Evolutionary conservation across 371 early-diverging fungal species (phyloP).

Genomic region (Dichotomocladium elegans): DNA sequence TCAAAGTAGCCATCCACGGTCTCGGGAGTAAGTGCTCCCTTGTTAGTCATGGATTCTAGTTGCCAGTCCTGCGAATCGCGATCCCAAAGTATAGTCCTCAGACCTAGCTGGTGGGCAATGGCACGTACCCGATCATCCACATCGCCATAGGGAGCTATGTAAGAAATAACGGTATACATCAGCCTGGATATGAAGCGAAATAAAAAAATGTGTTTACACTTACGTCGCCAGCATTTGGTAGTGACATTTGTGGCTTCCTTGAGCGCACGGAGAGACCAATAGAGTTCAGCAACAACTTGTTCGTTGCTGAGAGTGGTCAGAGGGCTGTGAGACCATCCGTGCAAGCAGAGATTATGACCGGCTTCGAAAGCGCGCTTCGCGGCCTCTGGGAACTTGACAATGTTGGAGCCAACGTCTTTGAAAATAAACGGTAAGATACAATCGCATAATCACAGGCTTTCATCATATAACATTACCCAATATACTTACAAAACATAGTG

Average conservation of each 20-base stretch:
- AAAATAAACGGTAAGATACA: not conserved
- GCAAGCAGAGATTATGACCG: constrained; percentile 42
- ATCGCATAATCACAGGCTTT: not conserved
- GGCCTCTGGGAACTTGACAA: constrained; percentile 32
- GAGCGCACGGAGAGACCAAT: constrained; percentile 41
- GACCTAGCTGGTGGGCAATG: constrained; percentile 35
- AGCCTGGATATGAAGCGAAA: not conserved
- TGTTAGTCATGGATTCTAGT: constrained; percentile 9
- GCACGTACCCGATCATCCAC: constrained; percentile 47
- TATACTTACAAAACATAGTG: constrained; percentile 35
- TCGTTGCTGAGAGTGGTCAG: constrained; percentile 47
- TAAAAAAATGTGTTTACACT: not conserved
- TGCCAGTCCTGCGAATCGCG: constrained; percentile 33
- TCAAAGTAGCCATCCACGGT: constrained; percentile 35
- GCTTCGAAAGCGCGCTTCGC: constrained; percentile 31
- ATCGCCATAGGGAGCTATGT: constrained; percentile 35
- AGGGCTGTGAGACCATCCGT: constrained; percentile 31
- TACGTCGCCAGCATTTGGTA: constrained; percentile 46
- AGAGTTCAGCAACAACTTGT: constrained; percentile 49
- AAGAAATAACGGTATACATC: not conserved
- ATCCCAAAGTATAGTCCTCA: constrained; percentile 32
- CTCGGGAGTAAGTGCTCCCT: constrained; percentile 11
- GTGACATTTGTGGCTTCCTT: constrained; percentile 44
- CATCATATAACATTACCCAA: not conserved
- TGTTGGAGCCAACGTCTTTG: constrained; percentile 43